Evolutionary conservation across 2,329 filamentous ascomycete genomes (phyloP).

Genomic region (Trichoderma harzianum): DNA sequence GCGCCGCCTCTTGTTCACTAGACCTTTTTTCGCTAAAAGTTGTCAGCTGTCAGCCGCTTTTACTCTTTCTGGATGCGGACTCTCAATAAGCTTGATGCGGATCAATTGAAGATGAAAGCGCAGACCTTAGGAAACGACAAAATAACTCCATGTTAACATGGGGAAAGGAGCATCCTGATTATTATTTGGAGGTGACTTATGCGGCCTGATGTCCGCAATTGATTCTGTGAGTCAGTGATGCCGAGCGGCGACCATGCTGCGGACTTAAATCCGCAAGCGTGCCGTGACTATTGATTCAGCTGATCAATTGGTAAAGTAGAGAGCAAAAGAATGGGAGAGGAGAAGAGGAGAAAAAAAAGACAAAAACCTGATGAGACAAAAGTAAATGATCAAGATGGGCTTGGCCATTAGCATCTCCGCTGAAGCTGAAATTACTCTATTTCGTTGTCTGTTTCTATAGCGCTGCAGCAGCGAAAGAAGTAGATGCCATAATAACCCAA

Average conservation of each 20-base stretch:
- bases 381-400: background rate
- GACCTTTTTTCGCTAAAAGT: background rate
- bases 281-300: background rate
- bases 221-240: background rate
- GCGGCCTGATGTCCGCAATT: background rate
- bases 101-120: too few relatives aligned
- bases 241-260: background rate
- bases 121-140: background rate
- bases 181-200: background rate
- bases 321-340: background rate
- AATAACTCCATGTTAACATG: background rate
- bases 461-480: background rate
- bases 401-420: background rate
- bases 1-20: background rate
- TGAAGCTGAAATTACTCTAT: background rate
- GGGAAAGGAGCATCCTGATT: background rate
- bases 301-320: background rate
- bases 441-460: background rate
- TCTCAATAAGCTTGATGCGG: background rate
- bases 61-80: background rate
- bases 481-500: background rate
- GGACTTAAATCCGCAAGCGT: background rate
- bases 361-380: background rate
- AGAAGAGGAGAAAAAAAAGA: background rate
- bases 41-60: conserved; percentile 1